These are phyloP conservation scores for Penicillium vulpinum DNA, from an alignment of 2,329 filamentous ascomycete genomes.

Conservation along the genomic window DNA sequence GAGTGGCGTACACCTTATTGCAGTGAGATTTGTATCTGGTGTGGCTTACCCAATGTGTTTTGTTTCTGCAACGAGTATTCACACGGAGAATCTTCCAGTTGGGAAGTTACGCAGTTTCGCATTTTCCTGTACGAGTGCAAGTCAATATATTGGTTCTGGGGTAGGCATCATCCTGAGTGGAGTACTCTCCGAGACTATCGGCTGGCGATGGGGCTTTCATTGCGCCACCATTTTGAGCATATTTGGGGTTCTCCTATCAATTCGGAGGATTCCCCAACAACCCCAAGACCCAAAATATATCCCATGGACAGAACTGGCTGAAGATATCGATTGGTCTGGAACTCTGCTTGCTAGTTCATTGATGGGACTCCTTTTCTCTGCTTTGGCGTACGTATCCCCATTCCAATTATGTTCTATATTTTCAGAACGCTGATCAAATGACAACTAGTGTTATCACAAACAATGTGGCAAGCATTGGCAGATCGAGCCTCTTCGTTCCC, in stretches of 20 bases:
- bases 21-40: slow-evolving; percentile 6
- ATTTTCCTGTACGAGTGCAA: slow-evolving; percentile 51
- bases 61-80: slow-evolving; percentile 7
- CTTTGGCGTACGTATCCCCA: slow-evolving; percentile 15
- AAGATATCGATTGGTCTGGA: slow-evolving; percentile 19
- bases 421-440: not conserved
- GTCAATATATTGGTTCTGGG: slow-evolving; percentile 52
- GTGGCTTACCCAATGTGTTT: slow-evolving; percentile 11
- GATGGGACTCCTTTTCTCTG: slow-evolving; percentile 12
- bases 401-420: not conserved
- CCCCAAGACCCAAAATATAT: not conserved
- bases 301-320: not conserved
- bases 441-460: slow-evolving; percentile 4
- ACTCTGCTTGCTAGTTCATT: slow-evolving; percentile 7
- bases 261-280: slow-evolving; percentile 9
- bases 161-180: slow-evolving; percentile 53
- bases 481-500: slow-evolving; percentile 3
- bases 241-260: slow-evolving; percentile 1
- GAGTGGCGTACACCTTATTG: slow-evolving; percentile 4
- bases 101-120: slow-evolving; percentile 51
- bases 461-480: slow-evolving; percentile 2
- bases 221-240: slow-evolving; percentile 12
- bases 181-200: slow-evolving; percentile 47
- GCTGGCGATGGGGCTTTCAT: slow-evolving; percentile 51
- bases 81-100: slow-evolving; percentile 33